Percentiles rank a stretch among this genome's conserved stretches.
These are phyloP conservation scores for Orbilia brochopaga DNA, from an alignment of 2,329 filamentous ascomycete species.

Conservation along the genomic window DNA sequence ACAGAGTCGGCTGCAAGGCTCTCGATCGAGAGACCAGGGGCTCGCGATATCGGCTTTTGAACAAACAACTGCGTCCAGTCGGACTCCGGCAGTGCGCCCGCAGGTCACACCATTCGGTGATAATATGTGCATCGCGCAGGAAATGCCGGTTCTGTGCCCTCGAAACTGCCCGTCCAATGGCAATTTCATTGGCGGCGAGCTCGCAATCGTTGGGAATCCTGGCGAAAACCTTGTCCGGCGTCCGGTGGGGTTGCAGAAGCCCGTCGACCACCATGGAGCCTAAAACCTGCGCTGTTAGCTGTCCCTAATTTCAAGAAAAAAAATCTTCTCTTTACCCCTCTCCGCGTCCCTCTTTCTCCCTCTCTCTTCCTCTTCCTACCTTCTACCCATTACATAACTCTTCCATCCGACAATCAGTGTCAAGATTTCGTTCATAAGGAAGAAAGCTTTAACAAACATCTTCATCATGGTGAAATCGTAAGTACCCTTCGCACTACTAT, in stretches of 20 bases:
- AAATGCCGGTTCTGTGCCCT: too few species aligned
- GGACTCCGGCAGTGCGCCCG: constrained; percentile 18
- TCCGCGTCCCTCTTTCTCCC: constrained; percentile 42
- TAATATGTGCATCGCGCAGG: constrained; percentile 3
- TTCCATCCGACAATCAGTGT: constrained; percentile 20
- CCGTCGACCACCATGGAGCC: constrained; percentile 30
- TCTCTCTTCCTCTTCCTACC: constrained; percentile 23
- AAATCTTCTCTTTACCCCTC: constrained; percentile 50
- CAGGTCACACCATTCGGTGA: not conserved
- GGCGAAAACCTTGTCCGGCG: constrained; percentile 7
- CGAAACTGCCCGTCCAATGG: constrained; percentile 5
- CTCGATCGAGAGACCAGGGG: constrained; percentile 3
- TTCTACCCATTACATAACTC: constrained; percentile 26
- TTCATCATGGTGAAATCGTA: constrained; percentile 68
- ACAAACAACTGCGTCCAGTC: constrained; percentile 12
- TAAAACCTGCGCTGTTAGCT: constrained; percentile 13
- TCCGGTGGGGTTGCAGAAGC: constrained; percentile 37
- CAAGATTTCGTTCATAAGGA: constrained; percentile 49
- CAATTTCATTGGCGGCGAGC: constrained; percentile 26
- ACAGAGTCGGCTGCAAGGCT: not conserved
- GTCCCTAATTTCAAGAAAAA: constrained; percentile 52
- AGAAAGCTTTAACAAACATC: constrained; percentile 44
- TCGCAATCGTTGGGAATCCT: constrained; percentile 18
- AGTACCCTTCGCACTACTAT: constrained; percentile 55
- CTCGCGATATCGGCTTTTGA: not conserved